phyloP scores from a whole-genome alignment of 345 rosid species.

The Xanthoceras sorbifolium region DNA sequence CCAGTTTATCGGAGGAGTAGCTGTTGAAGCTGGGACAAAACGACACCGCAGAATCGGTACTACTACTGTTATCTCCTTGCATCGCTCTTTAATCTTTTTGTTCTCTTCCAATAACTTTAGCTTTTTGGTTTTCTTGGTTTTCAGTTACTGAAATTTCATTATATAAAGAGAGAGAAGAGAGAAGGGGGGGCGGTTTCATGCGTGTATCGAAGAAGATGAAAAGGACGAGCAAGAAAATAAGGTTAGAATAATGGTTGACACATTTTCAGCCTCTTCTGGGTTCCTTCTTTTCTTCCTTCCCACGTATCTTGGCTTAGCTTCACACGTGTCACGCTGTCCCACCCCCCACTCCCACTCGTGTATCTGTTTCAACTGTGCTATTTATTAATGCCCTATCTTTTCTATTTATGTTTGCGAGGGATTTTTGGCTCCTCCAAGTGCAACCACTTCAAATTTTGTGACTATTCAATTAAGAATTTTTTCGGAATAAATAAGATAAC shows the following conservation, averaged over 20 bases:
- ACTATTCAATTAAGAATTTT: no score
- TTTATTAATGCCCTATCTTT: background rate
- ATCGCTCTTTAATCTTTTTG: background rate
- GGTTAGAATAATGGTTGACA: background rate
- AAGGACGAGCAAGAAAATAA: background rate
- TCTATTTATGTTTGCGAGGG: background rate
- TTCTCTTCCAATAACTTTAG: background rate
- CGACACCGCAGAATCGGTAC: constrained; percentile 26
- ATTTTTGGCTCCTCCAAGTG: background rate
- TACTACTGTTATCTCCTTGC: constrained; percentile 25
- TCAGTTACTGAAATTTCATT: background rate
- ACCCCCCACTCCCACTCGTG: background rate
- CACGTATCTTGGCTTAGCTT: background rate
- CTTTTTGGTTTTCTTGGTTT: background rate
- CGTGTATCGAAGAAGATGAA: background rate
- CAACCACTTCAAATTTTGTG: background rate
- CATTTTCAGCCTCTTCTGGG: background rate
- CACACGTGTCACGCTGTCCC: background rate
- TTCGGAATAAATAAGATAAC: no score
- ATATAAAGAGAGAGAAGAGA: background rate
- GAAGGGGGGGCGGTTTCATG: background rate
- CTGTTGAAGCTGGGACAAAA: constrained; percentile 76
- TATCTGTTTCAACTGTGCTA: background rate
- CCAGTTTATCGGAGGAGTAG: constrained; percentile 47
- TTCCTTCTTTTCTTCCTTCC: background rate